Base-by-base conservation (phyloP, 306 rosid genomes). In the Pyrus pyrifolia region DNA sequence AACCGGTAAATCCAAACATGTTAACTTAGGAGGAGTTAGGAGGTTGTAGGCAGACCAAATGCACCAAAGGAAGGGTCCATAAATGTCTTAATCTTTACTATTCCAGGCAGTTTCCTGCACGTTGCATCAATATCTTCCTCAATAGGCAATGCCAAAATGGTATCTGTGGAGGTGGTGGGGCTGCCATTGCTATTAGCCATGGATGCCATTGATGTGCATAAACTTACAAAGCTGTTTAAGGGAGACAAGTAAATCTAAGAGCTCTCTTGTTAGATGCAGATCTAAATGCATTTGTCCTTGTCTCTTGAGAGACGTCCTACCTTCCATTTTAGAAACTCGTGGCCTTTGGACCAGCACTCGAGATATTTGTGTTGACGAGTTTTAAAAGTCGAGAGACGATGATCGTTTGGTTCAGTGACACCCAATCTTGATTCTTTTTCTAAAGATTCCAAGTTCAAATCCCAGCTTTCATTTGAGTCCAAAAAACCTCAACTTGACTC, bases 261-360 rank as follows among this genome's bases (percentile, higher is more conserved):
- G 35, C 57, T 55, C 27, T 14, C 59, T 58, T 11, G 68, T 61
- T 64, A 45, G 73, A 73, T 73, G 46, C 75, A 59, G 55, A 15
- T 67, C 63, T 80, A 57, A 67, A 59, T 68, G 74, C 45, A 7
- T 72, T 40, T 72, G 67, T 72, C 25, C 55, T 15, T 49, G 67
- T 23, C 29, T 23, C 55, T 59, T 8, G 25, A 58, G 66, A 57
- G 55, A 49, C 22, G 23, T 35, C 53, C 67, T 58, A 38, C 76
- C 67, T 35, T 57, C 75, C 21, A 19, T 30, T 70, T 29, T 17
- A 4, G 46, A 70, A 45, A 11, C 49, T 15, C 65, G 35, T 33
- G 14, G 21, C 27, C 51, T n/a, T 71, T 42, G 65, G 22, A 60
- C 35, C 13, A 60, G 35, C 35, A 12, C 66, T 27, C 30, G 7